Evolutionary conservation across 1,139 yeast species (phyloP), one percentile per base, ranked within the genome.

Genomic region (Diutina ranongensis): DNA sequence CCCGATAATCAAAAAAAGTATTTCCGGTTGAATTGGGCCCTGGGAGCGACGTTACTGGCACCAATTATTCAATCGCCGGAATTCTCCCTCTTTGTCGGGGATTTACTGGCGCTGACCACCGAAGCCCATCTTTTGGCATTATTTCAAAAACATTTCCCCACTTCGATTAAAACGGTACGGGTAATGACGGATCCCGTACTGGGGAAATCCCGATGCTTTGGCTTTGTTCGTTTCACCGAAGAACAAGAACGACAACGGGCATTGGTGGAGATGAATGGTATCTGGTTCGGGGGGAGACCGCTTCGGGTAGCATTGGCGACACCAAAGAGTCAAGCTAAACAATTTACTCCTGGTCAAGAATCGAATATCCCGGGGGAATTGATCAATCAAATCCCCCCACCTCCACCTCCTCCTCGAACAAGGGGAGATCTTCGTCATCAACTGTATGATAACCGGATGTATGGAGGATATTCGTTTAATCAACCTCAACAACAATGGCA

Each of bases 181-280:
- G 83, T 83, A 20, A 81, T 83, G 80, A 74, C 83, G n/a, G 89
- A 83, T 58, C 86, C 82, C 35, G 64, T 73, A 13, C 76, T 85
- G 4, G 87, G 88, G 3, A 78, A 80, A 46, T 74, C 84, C 8
- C 72, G 85, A 55, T 83, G 89, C 50, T 83, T 80, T 61, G 92
- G 92, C 1, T 83, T 83, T 66, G 85, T 82, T 32, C 71, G 84
- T 51, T 83, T 83, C 54, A 67, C 78, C 18, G 76, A 74, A 52
- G 83, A 77, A 49, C 69, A 62, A 45, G 88, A 81, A 52, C 76
- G 84, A 54, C 76, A 76, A 50, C 64, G 80, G 44, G 84, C 89
- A 0, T 62, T 83, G 49, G 59, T 68, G 27, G 87, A 81, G 55
- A 81, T 83, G 87, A 80, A 81, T 58, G 88, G 89, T 5, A 79